Base-by-base conservation (phyloP, 495 filamentous ascomycete genomes). In the Lasiosphaeria hispida region DNA sequence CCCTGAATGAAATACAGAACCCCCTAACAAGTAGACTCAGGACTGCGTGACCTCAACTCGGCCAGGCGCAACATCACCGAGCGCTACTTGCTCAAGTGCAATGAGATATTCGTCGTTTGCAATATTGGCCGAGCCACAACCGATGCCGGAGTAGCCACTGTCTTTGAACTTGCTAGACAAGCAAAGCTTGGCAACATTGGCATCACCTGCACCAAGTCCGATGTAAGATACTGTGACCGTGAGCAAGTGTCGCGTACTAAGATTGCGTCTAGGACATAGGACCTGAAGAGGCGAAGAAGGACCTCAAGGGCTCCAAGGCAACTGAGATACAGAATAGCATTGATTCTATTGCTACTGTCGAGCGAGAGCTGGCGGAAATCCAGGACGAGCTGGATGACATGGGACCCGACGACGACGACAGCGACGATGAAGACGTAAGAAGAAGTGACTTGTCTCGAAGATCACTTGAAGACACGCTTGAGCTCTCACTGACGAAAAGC, bases 141-240 rank as follows among this genome's bases (percentile, higher is more conserved):
- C 9, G 69, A 76, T 48, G 62, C 43, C 3, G 63, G 72, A 1
- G 68, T 76, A 2, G 57, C 43, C 47, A 57, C 40, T n/a, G 67
- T 76, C 35, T 67, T 75, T 39, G 63, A 67, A 3, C 63, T 72
- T 1, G 74, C 72, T 30, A 58, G 59, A 41, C 49, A 65, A 35
- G 71, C 69, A 0, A 60, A 49, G 14, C 38, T 74, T 13, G 63
- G 63, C 18, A 75, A 74, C n/a, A 58, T 75, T 43, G 62, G 69
- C 34, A 72, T 76, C 23, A 61, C 75, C 37, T 76, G 72, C 36
- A 76, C 74, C 14, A 69, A 59, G 34, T 71, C 74, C 1, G 74
- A 76, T 56, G 73, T 69, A 66, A 61, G 64, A 33, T 6, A 38
- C n/a, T 13, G 23, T 4, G n/a, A n/a, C n/a, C n/a, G n/a, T n/a